Evolutionary conservation across 73 alveolate genomes (phyloP), one percentile per base, ranked within the genome.

Genomic region (Blepharisma stoltei): DNA sequence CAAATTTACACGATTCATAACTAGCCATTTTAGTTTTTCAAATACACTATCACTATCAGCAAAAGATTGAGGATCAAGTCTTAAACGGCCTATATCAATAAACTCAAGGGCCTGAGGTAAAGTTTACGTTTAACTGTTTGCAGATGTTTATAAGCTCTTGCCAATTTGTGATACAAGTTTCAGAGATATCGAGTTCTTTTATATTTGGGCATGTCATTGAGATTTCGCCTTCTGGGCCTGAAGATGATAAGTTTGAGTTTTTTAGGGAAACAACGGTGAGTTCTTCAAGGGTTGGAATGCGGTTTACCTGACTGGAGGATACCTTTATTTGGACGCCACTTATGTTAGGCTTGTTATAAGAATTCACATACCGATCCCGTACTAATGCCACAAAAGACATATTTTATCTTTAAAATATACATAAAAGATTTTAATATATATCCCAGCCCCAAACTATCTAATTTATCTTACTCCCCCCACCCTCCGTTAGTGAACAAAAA

Each of bases 131-230:
- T 14, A 60, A 38, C 4, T 60, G 47, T n/a, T n/a, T 14, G 18
- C 14, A n/a, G 38, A 60, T 60, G 46, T 14, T 25, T 1, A 60
- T 25, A 20, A 60, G 46, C 4, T 60, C 73, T 20, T n/a, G n/a
- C 73, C 73, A 60, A 38, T 60, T 25, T 8, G 14, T 8, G 23
- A 60, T 60, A 25, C 45, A 14, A 14, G 73, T 60, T 60, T 60
- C 73, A 2, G 73, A 60, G 23, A 60, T 60, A 60, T 60, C 73
- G 38, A 60, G 46, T 60, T 60, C 73, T 60, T 60, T 11, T 18
- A 60, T 25, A 14, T 60, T 60, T 25, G 73, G 73, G 73, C 73
- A 60, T n/a, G 37, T 60, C 23, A 14, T 25, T 60, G 48, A 8
- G 73, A 60, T 60, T 25, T 60, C 73, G 3, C 46, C 73, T 18